These are phyloP conservation scores for Kwoniella sp. DNA, from an alignment of 768 basidiomycete species.

Conservation along the genomic window DNA sequence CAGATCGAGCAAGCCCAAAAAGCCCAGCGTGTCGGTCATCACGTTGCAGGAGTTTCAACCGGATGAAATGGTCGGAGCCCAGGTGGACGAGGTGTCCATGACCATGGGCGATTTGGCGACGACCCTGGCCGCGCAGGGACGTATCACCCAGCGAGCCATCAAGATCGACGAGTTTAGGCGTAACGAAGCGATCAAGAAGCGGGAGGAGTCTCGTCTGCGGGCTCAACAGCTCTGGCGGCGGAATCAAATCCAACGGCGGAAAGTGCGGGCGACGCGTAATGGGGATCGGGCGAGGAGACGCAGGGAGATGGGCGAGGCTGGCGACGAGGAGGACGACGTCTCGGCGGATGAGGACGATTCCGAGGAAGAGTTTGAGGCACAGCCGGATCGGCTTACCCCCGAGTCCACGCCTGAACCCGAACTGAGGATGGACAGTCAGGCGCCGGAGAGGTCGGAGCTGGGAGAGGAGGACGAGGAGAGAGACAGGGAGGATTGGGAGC, in stretches of 20 bases:
- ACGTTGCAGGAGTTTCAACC: conserved; percentile 9
- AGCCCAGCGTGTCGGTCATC: not conserved
- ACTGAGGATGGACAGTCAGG: not conserved
- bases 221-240: conserved; percentile 6
- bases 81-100: conserved; percentile 11
- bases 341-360: conserved; percentile 32
- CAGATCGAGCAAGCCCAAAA: not conserved
- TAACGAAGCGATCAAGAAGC: conserved; percentile 5
- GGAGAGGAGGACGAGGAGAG: conserved; percentile 7
- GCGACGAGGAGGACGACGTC: conserved; percentile 4
- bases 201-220: not conserved
- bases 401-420: conserved; percentile 25
- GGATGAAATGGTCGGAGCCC: conserved; percentile 20
- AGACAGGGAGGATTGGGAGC: conserved; percentile 9
- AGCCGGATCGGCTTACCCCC: conserved; percentile 34
- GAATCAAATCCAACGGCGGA: conserved; percentile 11
- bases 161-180: conserved; percentile 9
- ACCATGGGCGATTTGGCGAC: conserved; percentile 28
- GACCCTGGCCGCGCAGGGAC: conserved; percentile 6
- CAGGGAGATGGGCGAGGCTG: conserved; percentile 7
- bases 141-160: conserved; percentile 20
- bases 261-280: conserved; percentile 13
- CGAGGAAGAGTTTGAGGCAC: conserved; percentile 30
- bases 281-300: conserved; percentile 3
- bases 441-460: conserved; percentile 1